Conservation (phyloP, 192 early-diverging fungal genomes). For the Jimgerdemannia flammicorona region DNA sequence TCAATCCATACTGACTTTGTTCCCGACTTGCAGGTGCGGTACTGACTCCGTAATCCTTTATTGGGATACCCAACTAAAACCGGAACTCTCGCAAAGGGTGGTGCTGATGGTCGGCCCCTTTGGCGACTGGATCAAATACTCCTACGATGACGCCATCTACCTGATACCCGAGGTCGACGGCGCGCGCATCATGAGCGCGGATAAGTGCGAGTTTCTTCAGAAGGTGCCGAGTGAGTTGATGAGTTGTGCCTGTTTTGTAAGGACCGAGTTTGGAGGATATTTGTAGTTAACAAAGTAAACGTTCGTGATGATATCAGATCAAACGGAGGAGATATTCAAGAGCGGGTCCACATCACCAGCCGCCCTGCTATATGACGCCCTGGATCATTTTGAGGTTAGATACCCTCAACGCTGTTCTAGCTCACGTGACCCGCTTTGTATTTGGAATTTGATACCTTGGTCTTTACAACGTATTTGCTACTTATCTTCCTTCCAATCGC, state of each 20-base stretch:
- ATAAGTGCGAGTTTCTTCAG: conserved; percentile 82
- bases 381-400: conserved; percentile 63
- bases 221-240: conserved; percentile 72
- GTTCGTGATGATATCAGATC: conserved; percentile 35
- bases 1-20: no score
- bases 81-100: conserved; percentile 30
- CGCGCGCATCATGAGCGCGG: conserved; percentile 80
- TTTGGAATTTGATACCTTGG: neutral
- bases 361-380: conserved; percentile 86
- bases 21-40: conserved; percentile 72
- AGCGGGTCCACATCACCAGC: conserved; percentile 93
- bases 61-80: conserved; percentile 45
- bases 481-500: neutral
- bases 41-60: conserved; percentile 87
- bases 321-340: conserved; percentile 81
- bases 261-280: no score
- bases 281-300: no score
- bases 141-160: conserved; percentile 75
- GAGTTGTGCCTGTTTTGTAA: neutral
- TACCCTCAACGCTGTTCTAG: neutral
- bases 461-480: neutral
- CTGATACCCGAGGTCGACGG: conserved; percentile 91
- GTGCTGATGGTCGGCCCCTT: conserved; percentile 91
- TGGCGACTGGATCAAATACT: conserved; percentile 81
- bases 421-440: no score